Evolutionary conservation across 352 stramenopile species (phyloP).

Genomic region (Peronospora destructor): DNA sequence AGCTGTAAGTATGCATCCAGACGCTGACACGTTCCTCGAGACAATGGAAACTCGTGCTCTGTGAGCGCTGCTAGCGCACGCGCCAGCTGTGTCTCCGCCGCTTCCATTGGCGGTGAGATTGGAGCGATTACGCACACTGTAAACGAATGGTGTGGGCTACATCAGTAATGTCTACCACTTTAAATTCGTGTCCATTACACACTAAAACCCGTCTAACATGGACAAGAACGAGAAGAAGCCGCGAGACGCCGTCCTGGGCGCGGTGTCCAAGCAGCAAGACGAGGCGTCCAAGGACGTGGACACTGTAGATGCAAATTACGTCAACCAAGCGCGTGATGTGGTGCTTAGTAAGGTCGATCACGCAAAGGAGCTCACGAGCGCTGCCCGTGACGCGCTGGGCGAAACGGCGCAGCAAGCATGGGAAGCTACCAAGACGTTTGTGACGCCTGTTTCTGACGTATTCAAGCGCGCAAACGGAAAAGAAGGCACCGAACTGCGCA

Average conservation of each 20-base stretch:
- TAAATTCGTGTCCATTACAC: not conserved
- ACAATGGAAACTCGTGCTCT: constrained; percentile 27
- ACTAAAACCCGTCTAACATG: constrained; percentile 3
- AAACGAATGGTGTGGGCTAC: constrained; percentile 3
- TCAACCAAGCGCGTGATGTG: constrained; percentile 43
- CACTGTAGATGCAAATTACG: constrained; percentile 27
- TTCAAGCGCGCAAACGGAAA: constrained; percentile 56
- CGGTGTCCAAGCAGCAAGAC: constrained; percentile 44
- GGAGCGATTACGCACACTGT: not conserved
- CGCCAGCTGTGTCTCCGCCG: constrained; percentile 28
- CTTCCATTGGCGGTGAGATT: constrained; percentile 15
- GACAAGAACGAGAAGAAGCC: constrained; percentile 56
- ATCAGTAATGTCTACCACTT: not conserved
- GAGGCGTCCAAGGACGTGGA: constrained; percentile 43
- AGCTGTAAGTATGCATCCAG: constrained; percentile 51
- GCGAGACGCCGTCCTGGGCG: constrained; percentile 41
- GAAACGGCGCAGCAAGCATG: constrained; percentile 35
- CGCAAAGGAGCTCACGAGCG: constrained; percentile 57
- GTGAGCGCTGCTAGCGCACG: constrained; percentile 32
- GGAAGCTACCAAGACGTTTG: constrained; percentile 30
- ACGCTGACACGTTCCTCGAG: constrained; percentile 32
- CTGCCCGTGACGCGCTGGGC: constrained; percentile 41
- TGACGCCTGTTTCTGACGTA: constrained; percentile 48
- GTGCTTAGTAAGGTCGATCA: constrained; percentile 38
- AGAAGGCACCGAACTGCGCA: constrained; percentile 63